Base-by-base conservation (phyloP, 2,329 filamentous ascomycete genomes). In the Phialemoniopsis sp. region DNA sequence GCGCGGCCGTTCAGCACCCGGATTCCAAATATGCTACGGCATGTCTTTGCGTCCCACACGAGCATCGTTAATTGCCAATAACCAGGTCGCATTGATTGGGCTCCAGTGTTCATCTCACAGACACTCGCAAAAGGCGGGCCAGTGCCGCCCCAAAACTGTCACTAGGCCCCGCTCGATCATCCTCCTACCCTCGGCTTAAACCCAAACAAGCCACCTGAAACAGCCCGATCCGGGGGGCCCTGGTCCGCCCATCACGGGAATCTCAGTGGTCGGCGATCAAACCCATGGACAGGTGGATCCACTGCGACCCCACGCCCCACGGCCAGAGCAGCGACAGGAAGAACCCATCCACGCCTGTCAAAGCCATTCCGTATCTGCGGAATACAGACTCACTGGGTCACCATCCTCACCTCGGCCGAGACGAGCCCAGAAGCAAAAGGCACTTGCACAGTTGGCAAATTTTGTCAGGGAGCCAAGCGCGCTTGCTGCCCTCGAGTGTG, bases 21-120 rank as follows among this genome's bases (percentile, higher is more conserved):
- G 21, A 26, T 26, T 26, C 21, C 21, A 26, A 26, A 26, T 26
- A 26, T 26, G 21, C 21, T 6, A 26, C 21, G 21, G 21, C 6
- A 26, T 26, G 21, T 6, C 21, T 26, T 26, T n/a, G 6, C 10
- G 21, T 26, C 10, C n/a, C 10, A 15, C 15, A 18, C 17, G 32
- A 6, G 32, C 15, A 32, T 18, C 32, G 18, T 18, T 17, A n/a
- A 33, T 33, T 33, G 32, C 32, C 32, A 16, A 15, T 18, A 18
- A 15, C 32, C 32, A 18, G 32, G 32, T 33, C 18, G 32, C 32
- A 33, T 33, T 33, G 32, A 33, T 33, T 33, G 18, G 18, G n/a
- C 15, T 18, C 32, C 15, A 18, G 18, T 33, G 32, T 33, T 33
- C 32, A 33, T 33, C 32, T 33, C 32, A 33, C 15, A 15, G 10